These are phyloP conservation scores for Cynara cardunculus DNA, from an alignment of 129 eudicot genomes.

Conservation along the genomic window DNA sequence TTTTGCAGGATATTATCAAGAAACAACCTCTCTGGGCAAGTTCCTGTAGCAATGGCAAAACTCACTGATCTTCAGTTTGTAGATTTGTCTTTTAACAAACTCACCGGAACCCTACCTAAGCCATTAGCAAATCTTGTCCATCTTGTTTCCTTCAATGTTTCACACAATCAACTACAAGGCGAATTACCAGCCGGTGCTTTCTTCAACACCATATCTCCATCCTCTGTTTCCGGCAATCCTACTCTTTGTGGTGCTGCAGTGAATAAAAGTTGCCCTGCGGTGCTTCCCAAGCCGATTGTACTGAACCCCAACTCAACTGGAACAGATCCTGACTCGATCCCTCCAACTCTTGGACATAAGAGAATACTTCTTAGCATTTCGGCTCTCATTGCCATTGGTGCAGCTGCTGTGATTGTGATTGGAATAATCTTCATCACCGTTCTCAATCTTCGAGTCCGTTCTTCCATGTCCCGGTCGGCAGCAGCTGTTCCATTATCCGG, in stretches of 20 bases:
- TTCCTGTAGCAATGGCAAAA: slow-evolving; percentile 64
- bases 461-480: slow-evolving; percentile 55
- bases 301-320: slow-evolving; percentile 79
- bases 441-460: slow-evolving; percentile 78
- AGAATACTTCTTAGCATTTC: slow-evolving; percentile 81
- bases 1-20: slow-evolving; percentile 58
- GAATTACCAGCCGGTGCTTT: slow-evolving; percentile 83
- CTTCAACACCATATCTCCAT: slow-evolving; percentile 84
- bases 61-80: slow-evolving; percentile 55
- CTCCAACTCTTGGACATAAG: slow-evolving; percentile 48
- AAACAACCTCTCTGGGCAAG: slow-evolving; percentile 61
- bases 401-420: slow-evolving; percentile 78
- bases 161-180: slow-evolving; percentile 88
- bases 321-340: slow-evolving; percentile 45
- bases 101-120: slow-evolving; percentile 79
- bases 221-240: slow-evolving; percentile 73
- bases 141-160: slow-evolving; percentile 67
- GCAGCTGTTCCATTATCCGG: slow-evolving; percentile 67
- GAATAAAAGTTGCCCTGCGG: slow-evolving; percentile 59
- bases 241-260: slow-evolving; percentile 82
- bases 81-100: slow-evolving; percentile 79
- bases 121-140: slow-evolving; percentile 67
- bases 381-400: slow-evolving; percentile 88
- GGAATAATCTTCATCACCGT: slow-evolving; percentile 85
- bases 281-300: slow-evolving; percentile 89